Percentiles rank a stretch among this genome's conserved stretches.
Conservation (phyloP, 331 rosid genomes). For the Arachis monticola region DNA sequence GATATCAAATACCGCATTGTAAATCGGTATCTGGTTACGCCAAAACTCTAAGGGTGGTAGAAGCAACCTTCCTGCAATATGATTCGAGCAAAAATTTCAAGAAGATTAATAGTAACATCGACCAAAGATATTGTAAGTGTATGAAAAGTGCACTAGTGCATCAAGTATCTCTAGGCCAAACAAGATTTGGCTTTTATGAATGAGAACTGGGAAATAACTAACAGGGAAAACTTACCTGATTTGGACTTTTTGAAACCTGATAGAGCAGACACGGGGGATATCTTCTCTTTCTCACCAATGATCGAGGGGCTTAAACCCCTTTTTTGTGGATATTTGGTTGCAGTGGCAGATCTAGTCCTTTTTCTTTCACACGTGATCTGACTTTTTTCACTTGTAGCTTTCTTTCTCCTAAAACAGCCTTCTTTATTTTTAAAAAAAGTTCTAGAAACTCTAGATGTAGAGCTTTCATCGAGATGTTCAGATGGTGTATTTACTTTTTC, state of each 20-base stretch:
- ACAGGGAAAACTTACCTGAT: conserved; percentile 51
- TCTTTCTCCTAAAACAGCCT: conserved; percentile 28
- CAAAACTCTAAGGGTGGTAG: conserved; percentile 79
- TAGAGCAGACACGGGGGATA: conserved; percentile 47
- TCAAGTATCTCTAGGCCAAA: conserved; percentile 17
- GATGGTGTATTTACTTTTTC: conserved; percentile 19
- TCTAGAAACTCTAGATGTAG: conserved; percentile 26
- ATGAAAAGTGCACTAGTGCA: neutral
- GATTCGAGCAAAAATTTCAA: conserved; percentile 6
- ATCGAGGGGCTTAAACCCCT: conserved; percentile 36
- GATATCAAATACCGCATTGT: conserved; percentile 60
- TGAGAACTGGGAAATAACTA: neutral
- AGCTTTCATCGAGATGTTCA: conserved; percentile 23
- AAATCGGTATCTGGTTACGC: conserved; percentile 78
- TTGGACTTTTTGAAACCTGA: conserved; percentile 60
- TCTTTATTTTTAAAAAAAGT: conserved; percentile 18
- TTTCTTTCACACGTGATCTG: neutral
- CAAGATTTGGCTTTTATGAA: neutral
- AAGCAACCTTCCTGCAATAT: conserved; percentile 72
- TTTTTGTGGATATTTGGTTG: conserved; percentile 17
- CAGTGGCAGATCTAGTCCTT: conserved; percentile 8
- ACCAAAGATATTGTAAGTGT: conserved; percentile 7
- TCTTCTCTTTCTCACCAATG: conserved; percentile 11
- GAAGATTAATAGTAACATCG: conserved; percentile 8
- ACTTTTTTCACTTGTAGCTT: neutral